Evolutionary conservation across 495 filamentous ascomycete species (phyloP).

Genomic region (Aspergillus ostianus): DNA sequence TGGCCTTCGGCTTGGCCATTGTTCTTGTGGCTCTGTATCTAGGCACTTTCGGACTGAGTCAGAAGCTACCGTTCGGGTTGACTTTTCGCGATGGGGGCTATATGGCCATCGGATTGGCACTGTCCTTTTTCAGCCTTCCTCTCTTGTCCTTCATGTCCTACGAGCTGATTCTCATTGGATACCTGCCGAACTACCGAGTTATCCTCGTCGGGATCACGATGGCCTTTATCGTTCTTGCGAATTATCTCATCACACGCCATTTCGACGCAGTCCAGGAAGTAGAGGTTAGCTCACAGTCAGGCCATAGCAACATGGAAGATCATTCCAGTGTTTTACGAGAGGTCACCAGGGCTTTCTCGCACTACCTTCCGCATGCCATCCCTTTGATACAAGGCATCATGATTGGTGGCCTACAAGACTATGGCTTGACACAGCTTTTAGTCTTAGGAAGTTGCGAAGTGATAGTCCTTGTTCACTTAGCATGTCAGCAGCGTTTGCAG

Average conservation of each 20-base stretch:
- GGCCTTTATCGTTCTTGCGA: not conserved
- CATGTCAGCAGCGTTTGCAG: not conserved
- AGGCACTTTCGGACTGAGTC: not conserved
- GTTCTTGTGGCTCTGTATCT: not conserved
- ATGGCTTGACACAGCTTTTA: not conserved
- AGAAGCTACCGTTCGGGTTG: not conserved
- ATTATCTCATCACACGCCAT: not conserved
- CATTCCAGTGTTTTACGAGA: not conserved
- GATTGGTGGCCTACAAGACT: conserved; percentile 8
- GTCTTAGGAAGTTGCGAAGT: not conserved
- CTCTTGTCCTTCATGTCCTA: conserved; percentile 1
- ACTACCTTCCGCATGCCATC: not conserved
- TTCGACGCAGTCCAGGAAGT: not conserved
- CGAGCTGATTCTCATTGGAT: conserved; percentile 3
- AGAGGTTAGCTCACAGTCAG: not conserved
- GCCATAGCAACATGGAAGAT: not conserved
- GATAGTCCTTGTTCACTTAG: not conserved
- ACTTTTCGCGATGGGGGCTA: not conserved
- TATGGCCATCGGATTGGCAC: not conserved
- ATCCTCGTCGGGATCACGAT: not conserved
- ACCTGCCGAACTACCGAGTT: conserved; percentile 2
- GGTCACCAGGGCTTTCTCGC: not conserved
- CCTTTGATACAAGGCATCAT: conserved; percentile 4
- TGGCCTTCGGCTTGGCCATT: not conserved
- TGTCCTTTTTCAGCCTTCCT: conserved; percentile 1